Base-by-base conservation (phyloP, 2,329 filamentous ascomycete species). In the Talaromyces funiculosus region DNA sequence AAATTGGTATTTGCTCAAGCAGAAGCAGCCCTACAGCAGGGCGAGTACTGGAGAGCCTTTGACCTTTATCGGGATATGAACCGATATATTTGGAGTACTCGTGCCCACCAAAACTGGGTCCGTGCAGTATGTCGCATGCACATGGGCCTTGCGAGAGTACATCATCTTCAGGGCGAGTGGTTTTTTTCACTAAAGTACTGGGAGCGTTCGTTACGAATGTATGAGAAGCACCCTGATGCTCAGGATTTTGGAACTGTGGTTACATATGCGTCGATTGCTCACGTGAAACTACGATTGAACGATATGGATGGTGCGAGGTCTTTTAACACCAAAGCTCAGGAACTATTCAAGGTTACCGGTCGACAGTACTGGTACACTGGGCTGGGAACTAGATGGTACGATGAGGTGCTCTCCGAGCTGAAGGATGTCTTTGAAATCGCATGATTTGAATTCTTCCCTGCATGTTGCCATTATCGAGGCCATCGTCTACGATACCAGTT, bases 21-120 rank as follows among this genome's bases (percentile, higher is more conserved):
- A 12, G 49, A 60, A 47, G 57, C 57, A 37, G 57, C 38, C 9
- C 37, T 60, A 20, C 49, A 55, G 16, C 57, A 60, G 31, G 49
- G n/a, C 3, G 57, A 60, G 26, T 38, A 60, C 57, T 60, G 57
- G 57, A 40, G 49, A 42, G 49, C 57, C 3, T 18, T 35, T 16
- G 57, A 60, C 29, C 31, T 60, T 2, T 60, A 60, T 43, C 38
- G 49, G 8, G 40, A 47, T 16, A 20, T 60, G n/a, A 47, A 33
- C 8, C 37, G 57, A 29, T 40, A 54, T 35, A 18, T 55, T 7
- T 42, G 47, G 31, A 37, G 38, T 10, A 42, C 49, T 20, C 37
- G 26, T 7, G 29, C 31, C 9, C 37, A 9, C 16, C 24, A 20
- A 26, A 26, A 20, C n/a, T 60, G 47, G 26, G 53, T 54, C n/a